A percentile compares a stretch with the other conserved stretches of the same genome.
Conservation (phyloP, 169 alveolate genomes). For the Plasmodium coatneyi region DNA sequence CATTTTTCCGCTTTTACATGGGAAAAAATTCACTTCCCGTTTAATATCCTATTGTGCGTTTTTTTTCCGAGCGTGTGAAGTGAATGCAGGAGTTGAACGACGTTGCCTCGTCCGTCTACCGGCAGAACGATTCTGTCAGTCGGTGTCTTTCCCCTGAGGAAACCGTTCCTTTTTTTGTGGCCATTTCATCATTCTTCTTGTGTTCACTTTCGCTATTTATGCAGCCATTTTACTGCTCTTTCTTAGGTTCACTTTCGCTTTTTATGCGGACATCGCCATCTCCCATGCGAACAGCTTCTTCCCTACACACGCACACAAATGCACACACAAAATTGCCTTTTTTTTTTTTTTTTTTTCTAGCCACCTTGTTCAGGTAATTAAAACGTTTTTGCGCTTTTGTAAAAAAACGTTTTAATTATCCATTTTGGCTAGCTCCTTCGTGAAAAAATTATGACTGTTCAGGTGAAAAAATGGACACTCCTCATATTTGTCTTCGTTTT, state of each 20-base stretch:
- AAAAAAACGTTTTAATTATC: background rate
- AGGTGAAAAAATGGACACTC: background rate
- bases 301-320: constrained; percentile 9
- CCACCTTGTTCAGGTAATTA: background rate
- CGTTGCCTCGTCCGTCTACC: background rate
- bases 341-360: constrained; percentile 16
- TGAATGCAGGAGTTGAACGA: background rate
- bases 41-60: background rate
- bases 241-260: background rate
- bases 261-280: background rate
- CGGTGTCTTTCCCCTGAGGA: constrained; percentile 21
- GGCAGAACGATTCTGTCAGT: constrained; percentile 35
- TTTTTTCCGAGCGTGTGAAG: background rate
- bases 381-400: no score
- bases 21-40: background rate
- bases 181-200: background rate
- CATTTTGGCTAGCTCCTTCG: constrained; percentile 7
- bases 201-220: background rate
- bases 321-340: constrained; percentile 27
- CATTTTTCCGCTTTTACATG: background rate
- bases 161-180: background rate
- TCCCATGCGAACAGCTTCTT: background rate
- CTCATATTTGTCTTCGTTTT: background rate
- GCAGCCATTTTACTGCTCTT: background rate
- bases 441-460: background rate